phyloP scores from a whole-genome alignment of 148 eudicot species.

The Cornus florida region DNA sequence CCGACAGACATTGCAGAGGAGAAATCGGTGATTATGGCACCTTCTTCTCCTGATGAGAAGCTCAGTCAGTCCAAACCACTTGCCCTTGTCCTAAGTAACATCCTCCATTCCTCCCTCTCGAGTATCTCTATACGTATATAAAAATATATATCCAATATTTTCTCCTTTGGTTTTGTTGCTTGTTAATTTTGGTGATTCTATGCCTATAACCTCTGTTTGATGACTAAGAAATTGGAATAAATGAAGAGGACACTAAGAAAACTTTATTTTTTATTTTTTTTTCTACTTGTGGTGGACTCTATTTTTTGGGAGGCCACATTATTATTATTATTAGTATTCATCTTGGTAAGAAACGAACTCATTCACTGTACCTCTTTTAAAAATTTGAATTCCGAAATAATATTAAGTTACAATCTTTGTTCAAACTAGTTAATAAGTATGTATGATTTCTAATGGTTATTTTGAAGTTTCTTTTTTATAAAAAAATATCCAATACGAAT shows the following conservation, averaged over 20 bases:
- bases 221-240: not conserved
- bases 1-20: conserved; percentile 36
- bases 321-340: too few relatives aligned
- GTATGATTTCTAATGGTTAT: too few relatives aligned
- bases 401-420: too few relatives aligned
- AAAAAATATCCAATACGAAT: too few relatives aligned
- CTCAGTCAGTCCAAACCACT: conserved; percentile 53
- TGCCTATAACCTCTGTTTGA: not conserved
- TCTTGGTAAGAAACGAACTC: too few relatives aligned
- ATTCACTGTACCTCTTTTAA: too few relatives aligned
- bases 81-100: conserved; percentile 47
- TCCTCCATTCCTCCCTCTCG: not conserved
- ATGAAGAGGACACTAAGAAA: not conserved
- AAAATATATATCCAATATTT: too few relatives aligned
- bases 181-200: not conserved
- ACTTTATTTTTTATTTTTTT: not conserved
- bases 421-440: too few relatives aligned
- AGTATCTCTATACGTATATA: too few relatives aligned
- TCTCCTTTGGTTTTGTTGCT: not conserved
- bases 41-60: conserved; percentile 34
- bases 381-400: too few relatives aligned
- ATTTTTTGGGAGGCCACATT: not conserved
- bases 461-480: too few relatives aligned
- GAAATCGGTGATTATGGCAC: conserved; percentile 39
- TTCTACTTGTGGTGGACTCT: not conserved